Conservation (phyloP, 2,329 filamentous ascomycete genomes). For the Alternaria tenuissima region DNA sequence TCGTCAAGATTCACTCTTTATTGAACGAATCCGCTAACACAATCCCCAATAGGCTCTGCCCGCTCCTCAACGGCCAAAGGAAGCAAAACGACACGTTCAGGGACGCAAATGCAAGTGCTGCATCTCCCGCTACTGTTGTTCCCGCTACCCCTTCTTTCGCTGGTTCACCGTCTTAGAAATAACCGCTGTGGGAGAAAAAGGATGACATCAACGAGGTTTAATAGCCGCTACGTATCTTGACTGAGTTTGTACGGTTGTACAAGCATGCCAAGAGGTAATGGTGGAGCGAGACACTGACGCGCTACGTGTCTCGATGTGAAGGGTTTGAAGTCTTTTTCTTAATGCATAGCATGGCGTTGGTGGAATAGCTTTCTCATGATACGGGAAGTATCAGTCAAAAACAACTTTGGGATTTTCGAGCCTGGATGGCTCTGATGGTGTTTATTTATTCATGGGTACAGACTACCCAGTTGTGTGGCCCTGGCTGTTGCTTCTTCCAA, state of each 20-base stretch:
- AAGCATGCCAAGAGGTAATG: background rate
- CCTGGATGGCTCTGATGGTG: background rate
- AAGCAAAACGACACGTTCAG: constrained; percentile 51
- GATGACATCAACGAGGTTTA: background rate
- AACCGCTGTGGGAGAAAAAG: background rate
- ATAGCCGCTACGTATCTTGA: background rate
- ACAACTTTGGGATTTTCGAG: background rate
- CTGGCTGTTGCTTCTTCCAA: background rate
- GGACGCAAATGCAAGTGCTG: constrained; percentile 45
- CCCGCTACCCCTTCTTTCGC: constrained; percentile 28
- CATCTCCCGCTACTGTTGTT: constrained; percentile 30
- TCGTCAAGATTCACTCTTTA: constrained; percentile 1
- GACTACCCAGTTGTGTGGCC: background rate
- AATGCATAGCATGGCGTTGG: constrained; percentile 9
- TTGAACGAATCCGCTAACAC: constrained; percentile 27
- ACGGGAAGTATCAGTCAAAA: background rate
- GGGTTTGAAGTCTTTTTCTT: background rate
- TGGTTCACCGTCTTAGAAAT: constrained; percentile 13
- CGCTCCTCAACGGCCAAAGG: constrained; percentile 49
- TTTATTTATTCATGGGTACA: background rate
- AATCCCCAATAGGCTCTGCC: constrained; percentile 42
- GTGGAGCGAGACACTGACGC: background rate
- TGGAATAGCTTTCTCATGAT: background rate
- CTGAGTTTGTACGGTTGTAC: background rate
- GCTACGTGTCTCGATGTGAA: background rate